These are phyloP conservation scores for Cytospora piceae DNA, from an alignment of 2,329 filamentous ascomycete species.

Conservation along the genomic window DNA sequence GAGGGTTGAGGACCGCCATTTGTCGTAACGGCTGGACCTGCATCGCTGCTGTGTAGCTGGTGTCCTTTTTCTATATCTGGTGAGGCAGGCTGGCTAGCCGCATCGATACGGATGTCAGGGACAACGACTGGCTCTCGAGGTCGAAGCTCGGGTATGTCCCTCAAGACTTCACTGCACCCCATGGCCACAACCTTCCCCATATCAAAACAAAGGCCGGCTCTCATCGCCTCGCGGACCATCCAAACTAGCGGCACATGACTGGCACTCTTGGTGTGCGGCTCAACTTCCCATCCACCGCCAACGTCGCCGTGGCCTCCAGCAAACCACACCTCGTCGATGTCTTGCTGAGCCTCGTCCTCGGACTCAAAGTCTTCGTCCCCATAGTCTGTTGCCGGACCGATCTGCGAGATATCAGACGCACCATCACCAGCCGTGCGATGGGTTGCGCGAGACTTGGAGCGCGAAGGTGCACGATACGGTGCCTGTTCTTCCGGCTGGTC, in stretches of 20 bases:
- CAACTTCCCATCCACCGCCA: conserved; percentile 73
- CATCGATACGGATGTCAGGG: conserved; percentile 43
- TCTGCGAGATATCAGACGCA: conserved; percentile 39
- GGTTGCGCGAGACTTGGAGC: conserved; percentile 32
- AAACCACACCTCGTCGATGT: conserved; percentile 83
- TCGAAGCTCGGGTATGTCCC: conserved; percentile 28
- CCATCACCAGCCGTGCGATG: conserved; percentile 36
- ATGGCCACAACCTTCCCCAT: conserved; percentile 67
- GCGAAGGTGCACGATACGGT: conserved; percentile 48
- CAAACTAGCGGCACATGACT: conserved; percentile 68
- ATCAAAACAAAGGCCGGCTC: conserved; percentile 73
- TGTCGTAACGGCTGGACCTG: conserved; percentile 22
- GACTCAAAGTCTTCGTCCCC: conserved; percentile 45
- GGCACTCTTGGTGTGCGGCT: conserved; percentile 60
- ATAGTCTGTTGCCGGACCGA: conserved; percentile 34
- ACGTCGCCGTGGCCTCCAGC: conserved; percentile 79
- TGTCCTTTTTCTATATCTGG: conserved; percentile 14
- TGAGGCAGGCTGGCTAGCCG: conserved; percentile 34
- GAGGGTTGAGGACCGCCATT: conserved; percentile 33
- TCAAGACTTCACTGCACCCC: conserved; percentile 58
- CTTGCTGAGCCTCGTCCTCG: conserved; percentile 60
- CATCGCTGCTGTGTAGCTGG: conserved; percentile 5
- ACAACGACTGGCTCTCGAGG: conserved; percentile 22
- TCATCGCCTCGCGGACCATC: conserved; percentile 64
- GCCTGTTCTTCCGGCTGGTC: conserved; percentile 36